These are phyloP conservation scores for Pseudocercospora cruenta DNA, from an alignment of 2,329 filamentous ascomycete species.

Conservation along the genomic window DNA sequence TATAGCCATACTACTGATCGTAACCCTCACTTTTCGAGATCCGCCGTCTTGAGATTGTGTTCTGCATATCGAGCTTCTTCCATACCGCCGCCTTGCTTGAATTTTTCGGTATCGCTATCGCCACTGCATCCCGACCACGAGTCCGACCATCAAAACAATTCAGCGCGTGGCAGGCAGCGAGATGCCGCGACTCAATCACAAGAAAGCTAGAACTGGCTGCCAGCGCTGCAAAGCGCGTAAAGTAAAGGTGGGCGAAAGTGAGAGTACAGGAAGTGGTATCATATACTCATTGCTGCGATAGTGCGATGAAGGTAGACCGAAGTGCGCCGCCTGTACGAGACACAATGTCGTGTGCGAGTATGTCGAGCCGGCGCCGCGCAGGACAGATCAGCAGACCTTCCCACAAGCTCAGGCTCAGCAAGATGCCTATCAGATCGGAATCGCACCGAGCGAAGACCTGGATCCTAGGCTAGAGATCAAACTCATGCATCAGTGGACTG, in stretches of 20 bases:
- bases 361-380: conserved; percentile 24
- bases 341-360: conserved; percentile 34
- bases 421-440: background rate
- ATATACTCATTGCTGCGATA: background rate
- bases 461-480: conserved; percentile 30
- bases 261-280: background rate
- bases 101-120: conserved; percentile 11
- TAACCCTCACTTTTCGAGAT: background rate
- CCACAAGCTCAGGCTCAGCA: conserved; percentile 1
- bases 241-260: conserved; percentile 25
- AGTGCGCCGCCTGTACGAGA: conserved; percentile 29
- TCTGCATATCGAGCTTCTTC: background rate
- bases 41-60: background rate
- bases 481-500: conserved; percentile 36
- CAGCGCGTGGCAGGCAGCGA: background rate
- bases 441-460: background rate
- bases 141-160: conserved; percentile 1
- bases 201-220: conserved; percentile 29
- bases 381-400: conserved; percentile 9
- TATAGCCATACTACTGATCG: background rate
- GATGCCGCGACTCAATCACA: conserved; percentile 32
- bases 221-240: conserved; percentile 32
- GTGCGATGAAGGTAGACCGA: conserved; percentile 32
- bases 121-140: conserved; percentile 8
- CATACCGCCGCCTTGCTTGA: background rate